Evolutionary conservation across 2,329 filamentous ascomycete species (phyloP), one percentile per base, ranked within the genome.

Genomic region (Nigrospora oryzae): DNA sequence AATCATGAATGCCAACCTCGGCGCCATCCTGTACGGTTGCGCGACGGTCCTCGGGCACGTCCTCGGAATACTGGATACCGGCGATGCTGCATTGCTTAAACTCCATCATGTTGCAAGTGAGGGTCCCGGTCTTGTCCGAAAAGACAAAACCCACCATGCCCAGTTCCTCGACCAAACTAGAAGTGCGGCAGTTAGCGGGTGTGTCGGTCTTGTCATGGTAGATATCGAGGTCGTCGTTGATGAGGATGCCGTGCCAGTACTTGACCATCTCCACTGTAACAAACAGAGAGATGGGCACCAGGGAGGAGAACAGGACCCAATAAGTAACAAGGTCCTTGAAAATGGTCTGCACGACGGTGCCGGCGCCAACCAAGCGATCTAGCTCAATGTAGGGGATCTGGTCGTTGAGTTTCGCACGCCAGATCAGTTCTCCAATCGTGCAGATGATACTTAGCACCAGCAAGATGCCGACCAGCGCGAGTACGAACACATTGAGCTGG

Each of bases 71-170:
- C 66, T 95, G 91, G 43, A 97, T 83, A 23, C 93, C 93, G 23
- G 81, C 88, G 59, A 98, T 97, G 0, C 86, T 86, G 58, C 87
- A 94, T 64, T 97, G 89, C 61, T 89, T 89, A 65, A 97, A 98
- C 64, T 97, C 91, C 93, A 98, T 97, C 75, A 89, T 83, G 61
- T 97, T 97, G 68, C 90, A 95, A n/a, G 91, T 97, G 57, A 97
- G 71, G 4, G 91, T 97, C 37, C 91, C 91, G 2, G 91, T 97
- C 71, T 97, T 97, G 71, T 97, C 91, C 0, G 89, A 96, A 63
- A 98, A 98, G 51, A 98, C 93, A 58, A 94, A 98, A 60, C 97
- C 93, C 38, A 98, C 94, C 77, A 97, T 95, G 45, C 93, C 93
- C 38, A 98, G 70, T 60, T 98, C 94, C 67, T 98, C 93, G 11